A percentile compares a stretch with the other conserved stretches of the same genome.
Evolutionary conservation across 176 grass and related monocot species (phyloP).

Genomic region (Leersia perrieri): DNA sequence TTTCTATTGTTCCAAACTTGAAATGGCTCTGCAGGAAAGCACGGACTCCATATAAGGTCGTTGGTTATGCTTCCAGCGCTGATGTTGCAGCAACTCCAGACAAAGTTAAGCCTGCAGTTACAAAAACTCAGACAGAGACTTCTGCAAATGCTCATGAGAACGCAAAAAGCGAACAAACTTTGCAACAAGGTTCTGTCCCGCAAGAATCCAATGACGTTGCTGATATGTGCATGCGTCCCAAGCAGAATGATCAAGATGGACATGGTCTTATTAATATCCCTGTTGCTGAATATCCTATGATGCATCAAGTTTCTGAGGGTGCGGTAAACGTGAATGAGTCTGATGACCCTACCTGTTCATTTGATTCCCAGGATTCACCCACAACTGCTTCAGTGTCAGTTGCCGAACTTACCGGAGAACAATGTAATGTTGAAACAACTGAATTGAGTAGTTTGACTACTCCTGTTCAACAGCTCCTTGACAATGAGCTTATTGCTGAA

Average conservation of each 20-base stretch:
- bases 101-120: conserved; percentile 31
- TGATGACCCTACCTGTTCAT: conserved; percentile 32
- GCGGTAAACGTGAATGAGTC: conserved; percentile 28
- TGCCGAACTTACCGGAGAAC: conserved; percentile 30
- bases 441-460: conserved; percentile 25
- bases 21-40: conserved; percentile 86
- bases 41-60: conserved; percentile 70
- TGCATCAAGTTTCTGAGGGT: conserved; percentile 49
- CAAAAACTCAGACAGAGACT: conserved; percentile 21
- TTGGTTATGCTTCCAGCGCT: conserved; percentile 48
- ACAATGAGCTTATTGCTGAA: conserved; percentile 12
- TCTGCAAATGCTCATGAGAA: conserved; percentile 34
- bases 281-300: conserved; percentile 65
- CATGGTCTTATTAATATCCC: conserved; percentile 44
- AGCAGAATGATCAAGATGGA: conserved; percentile 15
- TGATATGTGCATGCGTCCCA: background rate
- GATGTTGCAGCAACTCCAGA: conserved; percentile 24
- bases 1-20: conserved; percentile 58
- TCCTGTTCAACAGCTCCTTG: conserved; percentile 27
- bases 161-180: background rate
- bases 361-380: conserved; percentile 33
- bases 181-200: background rate
- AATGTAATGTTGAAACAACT: conserved; percentile 16
- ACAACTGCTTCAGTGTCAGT: background rate
- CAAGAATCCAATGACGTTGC: conserved; percentile 15